Percentiles rank a stretch among this genome's conserved stretches.
Conservation (phyloP, 495 filamentous ascomycete species). For the Neurospora africana region DNA sequence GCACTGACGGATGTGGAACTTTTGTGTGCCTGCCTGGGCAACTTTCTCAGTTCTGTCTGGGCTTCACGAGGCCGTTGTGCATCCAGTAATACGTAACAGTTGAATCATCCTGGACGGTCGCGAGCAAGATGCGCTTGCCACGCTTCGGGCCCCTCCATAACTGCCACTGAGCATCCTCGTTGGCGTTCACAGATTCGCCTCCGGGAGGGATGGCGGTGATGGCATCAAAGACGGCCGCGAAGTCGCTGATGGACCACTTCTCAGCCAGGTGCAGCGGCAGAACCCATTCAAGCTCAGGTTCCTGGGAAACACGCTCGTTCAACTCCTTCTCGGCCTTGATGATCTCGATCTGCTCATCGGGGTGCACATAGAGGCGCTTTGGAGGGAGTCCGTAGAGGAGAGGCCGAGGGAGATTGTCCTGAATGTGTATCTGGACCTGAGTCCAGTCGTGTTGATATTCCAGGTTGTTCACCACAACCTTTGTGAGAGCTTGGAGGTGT, state of each 20-base stretch:
- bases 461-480: constrained; percentile 68
- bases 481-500: constrained; percentile 39
- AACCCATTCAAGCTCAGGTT: constrained; percentile 68
- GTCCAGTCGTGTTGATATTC: constrained; percentile 85
- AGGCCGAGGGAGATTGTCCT: constrained; percentile 40
- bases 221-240: constrained; percentile 73
- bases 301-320: constrained; percentile 28
- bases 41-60: constrained; percentile 67
- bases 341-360: constrained; percentile 79
- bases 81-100: constrained; percentile 93
- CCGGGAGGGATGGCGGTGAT: constrained; percentile 41
- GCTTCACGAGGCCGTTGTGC: constrained; percentile 92
- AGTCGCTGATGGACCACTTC: constrained; percentile 65
- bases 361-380: constrained; percentile 76
- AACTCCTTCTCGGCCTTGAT: constrained; percentile 44
- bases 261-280: constrained; percentile 74
- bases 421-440: constrained; percentile 49
- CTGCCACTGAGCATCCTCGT: constrained; percentile 16
- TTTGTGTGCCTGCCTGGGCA: neutral
- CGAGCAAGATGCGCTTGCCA: constrained; percentile 67
- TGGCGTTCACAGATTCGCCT: constrained; percentile 8
- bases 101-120: constrained; percentile 77
- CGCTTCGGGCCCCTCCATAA: constrained; percentile 34
- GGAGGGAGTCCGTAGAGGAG: constrained; percentile 85
- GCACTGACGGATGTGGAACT: neutral